A percentile compares a stretch with the other conserved stretches of the same genome.
These are phyloP conservation scores for Rhodofomes roseus DNA, from an alignment of 1,284 basidiomycete genomes.

Conservation along the genomic window DNA sequence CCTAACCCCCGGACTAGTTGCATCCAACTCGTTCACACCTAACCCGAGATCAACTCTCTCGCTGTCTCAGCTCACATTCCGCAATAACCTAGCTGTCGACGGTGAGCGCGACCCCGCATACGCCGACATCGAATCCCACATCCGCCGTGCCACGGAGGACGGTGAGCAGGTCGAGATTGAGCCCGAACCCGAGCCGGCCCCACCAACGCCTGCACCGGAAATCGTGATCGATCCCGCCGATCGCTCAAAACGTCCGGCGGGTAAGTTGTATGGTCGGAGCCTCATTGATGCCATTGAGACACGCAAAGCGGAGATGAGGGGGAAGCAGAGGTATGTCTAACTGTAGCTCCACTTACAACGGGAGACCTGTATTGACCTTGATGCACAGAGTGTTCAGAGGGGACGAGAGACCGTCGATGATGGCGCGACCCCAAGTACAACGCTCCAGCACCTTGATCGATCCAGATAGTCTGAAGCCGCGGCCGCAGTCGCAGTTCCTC, in stretches of 20 bases:
- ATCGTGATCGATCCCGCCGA: conserved; percentile 37
- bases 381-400: conserved; percentile 60
- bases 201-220: conserved; percentile 27
- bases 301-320: conserved; percentile 71
- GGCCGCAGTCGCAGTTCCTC: conserved; percentile 41
- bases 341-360: neutral
- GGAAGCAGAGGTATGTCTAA: conserved; percentile 61
- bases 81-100: conserved; percentile 66
- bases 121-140: conserved; percentile 49
- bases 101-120: conserved; percentile 62
- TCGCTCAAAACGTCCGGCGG: conserved; percentile 49
- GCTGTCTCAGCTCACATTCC: conserved; percentile 76
- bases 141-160: conserved; percentile 67
- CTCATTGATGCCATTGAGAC: conserved; percentile 77
- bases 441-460: conserved; percentile 71
- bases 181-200: conserved; percentile 25
- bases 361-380: neutral
- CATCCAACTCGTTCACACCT: conserved; percentile 69
- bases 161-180: conserved; percentile 61
- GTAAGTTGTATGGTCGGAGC: conserved; percentile 75
- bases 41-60: conserved; percentile 71
- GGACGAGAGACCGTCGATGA: conserved; percentile 81
- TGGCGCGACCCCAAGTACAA: conserved; percentile 56
- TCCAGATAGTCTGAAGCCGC: conserved; percentile 50
- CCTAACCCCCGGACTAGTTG: conserved; percentile 16